phyloP scores from a whole-genome alignment of 2,329 filamentous ascomycete genomes.

The Xylariaceae sp. region DNA sequence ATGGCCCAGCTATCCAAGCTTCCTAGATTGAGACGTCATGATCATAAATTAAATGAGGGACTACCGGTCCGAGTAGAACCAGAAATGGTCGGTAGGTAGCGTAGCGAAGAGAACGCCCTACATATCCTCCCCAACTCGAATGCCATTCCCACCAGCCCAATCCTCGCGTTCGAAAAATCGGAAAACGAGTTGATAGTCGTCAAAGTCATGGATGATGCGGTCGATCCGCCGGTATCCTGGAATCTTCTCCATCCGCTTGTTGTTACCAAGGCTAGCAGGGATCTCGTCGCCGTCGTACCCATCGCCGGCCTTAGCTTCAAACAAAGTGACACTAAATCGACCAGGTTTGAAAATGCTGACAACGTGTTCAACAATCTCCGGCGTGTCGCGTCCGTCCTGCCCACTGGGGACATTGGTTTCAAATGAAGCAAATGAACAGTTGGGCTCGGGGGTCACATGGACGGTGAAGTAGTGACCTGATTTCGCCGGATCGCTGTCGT shows the following conservation, averaged over 20 bases:
- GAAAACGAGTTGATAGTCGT: conserved; percentile 95
- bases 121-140: conserved; percentile 50
- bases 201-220: conserved; percentile 92
- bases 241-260: conserved; percentile 66
- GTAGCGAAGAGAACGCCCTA: conserved; percentile 14
- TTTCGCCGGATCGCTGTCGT: conserved; percentile 39
- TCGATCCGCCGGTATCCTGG: conserved; percentile 84
- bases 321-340: conserved; percentile 95
- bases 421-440: conserved; percentile 96
- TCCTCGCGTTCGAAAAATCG: conserved; percentile 91
- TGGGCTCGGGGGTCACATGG: conserved; percentile 92
- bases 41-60: conserved; percentile 10
- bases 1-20: conserved; percentile 3
- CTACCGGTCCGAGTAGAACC: conserved; percentile 7
- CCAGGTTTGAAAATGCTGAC: conserved; percentile 94
- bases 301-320: conserved; percentile 70
- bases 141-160: conserved; percentile 53
- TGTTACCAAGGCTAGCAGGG: conserved; percentile 32
- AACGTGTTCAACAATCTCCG: conserved; percentile 87
- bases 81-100: conserved; percentile 9
- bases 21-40: not conserved
- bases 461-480: conserved; percentile 93
- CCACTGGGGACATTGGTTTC: conserved; percentile 94
- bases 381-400: conserved; percentile 81
- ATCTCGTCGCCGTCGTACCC: conserved; percentile 38